Base-by-base conservation (phyloP, 257 asterid species). In the Paraleonurus japonicus region DNA sequence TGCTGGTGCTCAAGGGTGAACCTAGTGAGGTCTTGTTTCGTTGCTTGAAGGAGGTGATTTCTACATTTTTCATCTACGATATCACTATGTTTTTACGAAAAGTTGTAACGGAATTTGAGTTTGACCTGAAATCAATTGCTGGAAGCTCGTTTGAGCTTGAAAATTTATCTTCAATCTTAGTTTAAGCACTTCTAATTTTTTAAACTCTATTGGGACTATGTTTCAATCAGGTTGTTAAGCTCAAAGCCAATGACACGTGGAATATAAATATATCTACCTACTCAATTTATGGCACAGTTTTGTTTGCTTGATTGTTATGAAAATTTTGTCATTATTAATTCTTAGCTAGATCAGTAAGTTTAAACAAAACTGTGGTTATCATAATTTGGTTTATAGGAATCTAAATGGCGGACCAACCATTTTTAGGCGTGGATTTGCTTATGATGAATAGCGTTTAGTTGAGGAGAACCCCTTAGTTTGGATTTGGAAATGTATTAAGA, bases 1-100 rank as follows among this genome's bases (percentile, higher is more conserved):
- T 94, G 82, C 71, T 94, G 77, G 95, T 94, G 84, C 88, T 90
- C 74, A 89, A 85, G 75, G 97, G 97, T 26, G 97, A 94, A 7
- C 98, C 98, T 5, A 43, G 80, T 54, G 85, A 89, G 67, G 89
- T 94, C 12, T 37, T 94, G 73, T 80, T 72, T 47, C 86, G 72
- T 69, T 90, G 96, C 90, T 84, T 90, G 58, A 81, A 84, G 71
- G 96, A 94, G 96, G 98, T 94, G 47, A 54, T 47, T 11, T 47
- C 5, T 27, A 26, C 55, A 22, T 0, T 13, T 5, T 13, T 35
- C 19, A 7, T 1, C 4, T 12, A 13, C 30, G 61, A 16, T 39
- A 17, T 33, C 10, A 17, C 43, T 32, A 22, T 0, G 16, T 15
- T 27, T 28, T 41, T 1, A n/a, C 0, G 6, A 54, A 9, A 13